Conservation (phyloP, 495 filamentous ascomycete species). For the Penicillium salamii region DNA sequence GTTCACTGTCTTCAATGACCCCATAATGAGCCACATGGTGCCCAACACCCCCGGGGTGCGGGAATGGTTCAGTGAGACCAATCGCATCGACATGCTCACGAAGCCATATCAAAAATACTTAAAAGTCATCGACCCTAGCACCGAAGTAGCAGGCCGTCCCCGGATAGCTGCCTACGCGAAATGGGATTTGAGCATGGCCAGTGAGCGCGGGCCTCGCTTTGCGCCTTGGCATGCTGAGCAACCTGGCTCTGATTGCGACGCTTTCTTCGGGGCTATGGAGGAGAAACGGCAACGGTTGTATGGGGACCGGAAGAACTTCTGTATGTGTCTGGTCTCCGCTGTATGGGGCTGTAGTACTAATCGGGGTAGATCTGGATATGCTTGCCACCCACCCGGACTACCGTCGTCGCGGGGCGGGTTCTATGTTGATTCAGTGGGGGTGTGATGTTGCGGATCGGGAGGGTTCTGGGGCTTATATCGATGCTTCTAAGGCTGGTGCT, state of each 20-base stretch:
- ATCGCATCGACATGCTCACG: conserved; percentile 16
- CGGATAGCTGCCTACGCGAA: conserved; percentile 27
- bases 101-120: conserved; percentile 26
- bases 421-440: conserved; percentile 50
- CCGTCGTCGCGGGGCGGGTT: conserved; percentile 47
- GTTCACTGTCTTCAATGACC: conserved; percentile 27
- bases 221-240: conserved; percentile 25
- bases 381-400: conserved; percentile 49
- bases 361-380: conserved; percentile 42
- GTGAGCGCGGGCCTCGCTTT: conserved; percentile 25
- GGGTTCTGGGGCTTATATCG: conserved; percentile 27
- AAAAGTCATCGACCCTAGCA: conserved; percentile 23
- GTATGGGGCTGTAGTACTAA: neutral
- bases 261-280: conserved; percentile 16
- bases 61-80: conserved; percentile 22
- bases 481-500: conserved; percentile 29
- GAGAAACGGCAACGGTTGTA: conserved; percentile 18
- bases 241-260: conserved; percentile 15
- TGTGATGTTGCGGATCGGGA: conserved; percentile 39
- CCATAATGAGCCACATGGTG: conserved; percentile 12
- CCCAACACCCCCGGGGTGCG: conserved; percentile 26
- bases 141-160: conserved; percentile 12
- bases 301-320: conserved; percentile 26
- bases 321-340: conserved; percentile 3
- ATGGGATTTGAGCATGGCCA: conserved; percentile 22